phyloP scores from a whole-genome alignment of 495 filamentous ascomycete genomes.

The Aspergillus diversus region DNA sequence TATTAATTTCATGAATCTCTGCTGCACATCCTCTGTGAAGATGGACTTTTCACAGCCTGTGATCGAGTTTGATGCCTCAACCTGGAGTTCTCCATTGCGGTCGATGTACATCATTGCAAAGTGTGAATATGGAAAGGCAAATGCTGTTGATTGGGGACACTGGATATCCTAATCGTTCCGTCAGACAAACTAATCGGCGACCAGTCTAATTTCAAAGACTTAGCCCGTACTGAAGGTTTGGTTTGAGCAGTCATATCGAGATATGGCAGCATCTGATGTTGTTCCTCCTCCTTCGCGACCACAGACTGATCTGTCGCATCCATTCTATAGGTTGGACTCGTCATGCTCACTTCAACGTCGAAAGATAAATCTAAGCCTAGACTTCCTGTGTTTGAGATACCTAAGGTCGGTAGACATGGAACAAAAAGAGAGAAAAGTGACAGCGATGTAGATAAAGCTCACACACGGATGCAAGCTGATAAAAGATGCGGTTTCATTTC shows the following conservation, averaged over 20 bases:
- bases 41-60: slow-evolving; percentile 40
- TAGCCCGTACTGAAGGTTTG: slow-evolving; percentile 23
- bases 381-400: background rate
- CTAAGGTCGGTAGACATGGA: background rate
- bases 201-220: slow-evolving; percentile 1
- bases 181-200: slow-evolving; percentile 14
- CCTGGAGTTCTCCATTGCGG: slow-evolving; percentile 39
- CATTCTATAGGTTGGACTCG: slow-evolving; percentile 23
- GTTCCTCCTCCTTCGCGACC: slow-evolving; percentile 18
- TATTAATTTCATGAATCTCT: slow-evolving; percentile 40
- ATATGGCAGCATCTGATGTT: slow-evolving; percentile 24
- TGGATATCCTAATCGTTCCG: slow-evolving; percentile 24
- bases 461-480: background rate
- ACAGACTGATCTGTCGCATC: slow-evolving; percentile 23
- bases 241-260: slow-evolving; percentile 28
- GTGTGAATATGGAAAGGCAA: slow-evolving; percentile 38
- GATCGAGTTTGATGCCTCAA: slow-evolving; percentile 41
- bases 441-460: background rate
- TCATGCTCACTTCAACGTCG: slow-evolving; percentile 14
- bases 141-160: slow-evolving; percentile 21
- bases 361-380: slow-evolving; percentile 1
- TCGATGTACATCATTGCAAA: slow-evolving; percentile 48
- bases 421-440: background rate
- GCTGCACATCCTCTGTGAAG: slow-evolving; percentile 45
- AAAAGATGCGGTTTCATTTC: slow-evolving; percentile 5